phyloP scores from a whole-genome alignment of 768 basidiomycete genomes.

The Boletales sp. region DNA sequence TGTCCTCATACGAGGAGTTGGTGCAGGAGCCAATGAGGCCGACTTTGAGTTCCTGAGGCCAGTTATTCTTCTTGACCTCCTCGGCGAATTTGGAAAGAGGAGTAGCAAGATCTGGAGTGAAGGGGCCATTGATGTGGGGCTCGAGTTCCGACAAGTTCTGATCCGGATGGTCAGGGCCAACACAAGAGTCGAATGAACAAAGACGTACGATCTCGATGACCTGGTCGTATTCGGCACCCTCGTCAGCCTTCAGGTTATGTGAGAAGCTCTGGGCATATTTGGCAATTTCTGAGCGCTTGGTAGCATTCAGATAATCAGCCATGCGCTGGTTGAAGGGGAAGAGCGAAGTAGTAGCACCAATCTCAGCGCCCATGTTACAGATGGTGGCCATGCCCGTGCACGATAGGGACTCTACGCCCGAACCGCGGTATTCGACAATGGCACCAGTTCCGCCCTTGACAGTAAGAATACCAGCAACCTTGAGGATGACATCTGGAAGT shows the following conservation, averaged over 20 bases:
- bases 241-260: slow-evolving; percentile 87
- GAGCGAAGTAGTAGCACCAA: slow-evolving; percentile 96
- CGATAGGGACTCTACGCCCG: slow-evolving; percentile 93
- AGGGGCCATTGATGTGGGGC: slow-evolving; percentile 99
- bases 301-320: slow-evolving; percentile 92
- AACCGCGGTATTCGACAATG: slow-evolving; percentile 94
- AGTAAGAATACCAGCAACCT: slow-evolving; percentile 97
- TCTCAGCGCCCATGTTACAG: slow-evolving; percentile 99
- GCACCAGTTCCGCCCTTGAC: slow-evolving; percentile 99
- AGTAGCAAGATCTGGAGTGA: slow-evolving; percentile 99
- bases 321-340: slow-evolving; percentile 99
- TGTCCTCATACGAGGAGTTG: slow-evolving; percentile 99
- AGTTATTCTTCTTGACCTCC: slow-evolving; percentile 90
- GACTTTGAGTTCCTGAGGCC: slow-evolving; percentile 97
- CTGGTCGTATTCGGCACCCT: slow-evolving; percentile 90
- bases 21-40: slow-evolving; percentile 99
- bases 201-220: slow-evolving; percentile 80
- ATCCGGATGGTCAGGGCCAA: neutral
- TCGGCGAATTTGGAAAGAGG: slow-evolving; percentile 94
- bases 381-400: slow-evolving; percentile 99
- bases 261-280: slow-evolving; percentile 85
- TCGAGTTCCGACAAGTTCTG: slow-evolving; percentile 96
- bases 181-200: neutral
- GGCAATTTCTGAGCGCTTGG: slow-evolving; percentile 84
- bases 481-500: slow-evolving; percentile 86